A percentile compares a stretch with the other conserved stretches of the same genome.
Evolutionary conservation across 2,329 filamentous ascomycete genomes (phyloP).

Genomic region (Fusarium drepaniforme): DNA sequence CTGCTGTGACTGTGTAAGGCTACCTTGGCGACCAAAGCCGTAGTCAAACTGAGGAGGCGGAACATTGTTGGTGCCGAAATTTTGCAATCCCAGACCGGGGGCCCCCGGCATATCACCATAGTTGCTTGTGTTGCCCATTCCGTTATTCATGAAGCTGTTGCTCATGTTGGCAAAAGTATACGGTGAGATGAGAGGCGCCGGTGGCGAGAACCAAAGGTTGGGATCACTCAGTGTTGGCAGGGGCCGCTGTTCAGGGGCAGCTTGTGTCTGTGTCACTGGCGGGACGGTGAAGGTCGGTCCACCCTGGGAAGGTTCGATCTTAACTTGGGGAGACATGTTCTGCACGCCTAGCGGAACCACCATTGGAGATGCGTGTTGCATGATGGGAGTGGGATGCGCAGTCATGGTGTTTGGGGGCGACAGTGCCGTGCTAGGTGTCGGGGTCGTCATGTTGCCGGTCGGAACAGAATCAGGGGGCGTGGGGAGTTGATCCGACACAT

Average conservation of each 20-base stretch:
- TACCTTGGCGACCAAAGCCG: constrained; percentile 70
- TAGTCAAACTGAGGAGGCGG: constrained; percentile 47
- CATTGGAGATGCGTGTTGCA: constrained; percentile 46
- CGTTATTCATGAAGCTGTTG: constrained; percentile 57
- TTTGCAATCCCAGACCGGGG: constrained; percentile 49
- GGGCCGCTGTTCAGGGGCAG: constrained; percentile 56
- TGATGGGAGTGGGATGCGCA: constrained; percentile 46
- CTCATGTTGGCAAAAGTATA: constrained; percentile 61
- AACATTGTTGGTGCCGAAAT: constrained; percentile 42
- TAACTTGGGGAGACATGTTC: constrained; percentile 50
- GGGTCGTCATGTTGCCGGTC: constrained; percentile 44
- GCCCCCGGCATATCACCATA: constrained; percentile 47
- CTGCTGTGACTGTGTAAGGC: constrained; percentile 84
- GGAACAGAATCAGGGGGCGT: constrained; percentile 60
- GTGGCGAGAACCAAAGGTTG: constrained; percentile 67
- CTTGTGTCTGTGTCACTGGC: constrained; percentile 53
- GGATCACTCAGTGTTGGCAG: constrained; percentile 55
- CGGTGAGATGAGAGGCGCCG: constrained; percentile 65
- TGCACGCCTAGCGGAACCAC: constrained; percentile 39
- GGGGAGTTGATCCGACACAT: constrained; percentile 52
- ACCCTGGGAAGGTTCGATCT: constrained; percentile 42
- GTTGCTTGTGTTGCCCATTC: constrained; percentile 44
- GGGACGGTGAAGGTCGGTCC: constrained; percentile 56
- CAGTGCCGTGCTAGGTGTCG: constrained; percentile 48
- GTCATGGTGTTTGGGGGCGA: constrained; percentile 54